These are phyloP conservation scores for Backusella mclennaniae DNA, from an alignment of 192 early-diverging fungal genomes.

Conservation along the genomic window DNA sequence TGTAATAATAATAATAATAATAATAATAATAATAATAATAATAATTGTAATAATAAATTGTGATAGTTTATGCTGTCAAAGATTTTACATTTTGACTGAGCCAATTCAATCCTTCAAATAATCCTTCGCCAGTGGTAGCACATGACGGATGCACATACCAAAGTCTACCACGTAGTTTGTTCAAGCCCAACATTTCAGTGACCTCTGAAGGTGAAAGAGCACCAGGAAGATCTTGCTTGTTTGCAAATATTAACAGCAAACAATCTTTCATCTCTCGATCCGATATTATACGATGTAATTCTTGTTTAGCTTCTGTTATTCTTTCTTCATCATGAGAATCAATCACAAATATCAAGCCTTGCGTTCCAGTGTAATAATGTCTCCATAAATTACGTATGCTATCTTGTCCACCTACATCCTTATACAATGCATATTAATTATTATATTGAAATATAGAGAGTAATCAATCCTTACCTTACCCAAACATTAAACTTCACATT, in stretches of 20 bases:
- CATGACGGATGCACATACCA: conserved; percentile 94
- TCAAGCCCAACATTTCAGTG: conserved; percentile 85
- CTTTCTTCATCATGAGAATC: conserved; percentile 86
- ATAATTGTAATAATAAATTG: not conserved
- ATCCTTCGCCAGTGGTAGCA: conserved; percentile 79
- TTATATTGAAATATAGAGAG: not conserved
- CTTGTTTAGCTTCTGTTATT: conserved; percentile 81
- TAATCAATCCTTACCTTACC: conserved; percentile 23
- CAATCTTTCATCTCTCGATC: conserved; percentile 86
- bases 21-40: not conserved
- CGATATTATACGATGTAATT: conserved; percentile 80
- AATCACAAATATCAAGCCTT: conserved; percentile 87
- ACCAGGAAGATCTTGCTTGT: conserved; percentile 37
- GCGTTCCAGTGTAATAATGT: conserved; percentile 83
- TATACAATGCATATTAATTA: conserved; percentile 46
- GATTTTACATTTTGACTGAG: conserved; percentile 70
- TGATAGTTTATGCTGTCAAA: not conserved
- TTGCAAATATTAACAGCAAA: conserved; percentile 75
- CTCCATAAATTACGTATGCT: conserved; percentile 88
- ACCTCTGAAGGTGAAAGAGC: conserved; percentile 91
- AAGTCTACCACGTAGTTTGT: conserved; percentile 80
- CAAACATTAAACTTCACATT: conserved; percentile 52
- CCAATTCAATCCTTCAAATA: conserved; percentile 86
- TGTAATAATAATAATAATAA: no score
- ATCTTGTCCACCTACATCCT: conserved; percentile 91